Percentiles rank a stretch among this genome's conserved stretches.
Conservation (phyloP, 129 eudicot genomes). For the Oenanthe sinensis region DNA sequence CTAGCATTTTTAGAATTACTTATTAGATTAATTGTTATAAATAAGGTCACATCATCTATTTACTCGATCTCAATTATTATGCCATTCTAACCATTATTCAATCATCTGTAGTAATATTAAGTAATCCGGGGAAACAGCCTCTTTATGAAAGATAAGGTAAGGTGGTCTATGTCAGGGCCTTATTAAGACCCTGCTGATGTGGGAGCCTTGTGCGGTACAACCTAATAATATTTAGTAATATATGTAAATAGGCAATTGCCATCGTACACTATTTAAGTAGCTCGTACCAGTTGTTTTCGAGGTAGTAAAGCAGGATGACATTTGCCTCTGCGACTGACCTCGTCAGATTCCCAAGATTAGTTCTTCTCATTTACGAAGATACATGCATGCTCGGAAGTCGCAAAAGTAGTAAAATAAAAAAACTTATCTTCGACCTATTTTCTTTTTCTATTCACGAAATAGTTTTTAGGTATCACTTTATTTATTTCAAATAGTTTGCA, state of each 20-base stretch:
- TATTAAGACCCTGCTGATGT: neutral
- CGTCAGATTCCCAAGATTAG: neutral
- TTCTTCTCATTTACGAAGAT: neutral
- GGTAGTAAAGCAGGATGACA: neutral
- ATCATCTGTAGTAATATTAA: too few relatives aligned
- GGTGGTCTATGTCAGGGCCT: neutral
- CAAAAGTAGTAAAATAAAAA: neutral
- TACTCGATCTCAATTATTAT: neutral
- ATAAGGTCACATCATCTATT: neutral
- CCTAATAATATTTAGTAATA: neutral
- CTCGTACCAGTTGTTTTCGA: neutral
- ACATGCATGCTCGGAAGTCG: neutral
- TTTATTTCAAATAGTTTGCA: neutral
- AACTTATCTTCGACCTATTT: neutral
- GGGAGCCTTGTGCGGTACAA: neutral
- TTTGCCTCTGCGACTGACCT: neutral
- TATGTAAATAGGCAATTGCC: neutral
- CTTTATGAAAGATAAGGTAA: neutral
- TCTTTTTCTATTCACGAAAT: neutral
- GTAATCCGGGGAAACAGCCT: neutral
- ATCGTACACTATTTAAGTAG: neutral
- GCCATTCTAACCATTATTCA: neutral
- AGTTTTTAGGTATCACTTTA: neutral
- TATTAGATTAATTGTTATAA: conserved; percentile 38
- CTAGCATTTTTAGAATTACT: conserved; percentile 13